These are phyloP conservation scores for Colletotrichum musae DNA, from an alignment of 2,329 filamentous ascomycete genomes.

Conservation along the genomic window DNA sequence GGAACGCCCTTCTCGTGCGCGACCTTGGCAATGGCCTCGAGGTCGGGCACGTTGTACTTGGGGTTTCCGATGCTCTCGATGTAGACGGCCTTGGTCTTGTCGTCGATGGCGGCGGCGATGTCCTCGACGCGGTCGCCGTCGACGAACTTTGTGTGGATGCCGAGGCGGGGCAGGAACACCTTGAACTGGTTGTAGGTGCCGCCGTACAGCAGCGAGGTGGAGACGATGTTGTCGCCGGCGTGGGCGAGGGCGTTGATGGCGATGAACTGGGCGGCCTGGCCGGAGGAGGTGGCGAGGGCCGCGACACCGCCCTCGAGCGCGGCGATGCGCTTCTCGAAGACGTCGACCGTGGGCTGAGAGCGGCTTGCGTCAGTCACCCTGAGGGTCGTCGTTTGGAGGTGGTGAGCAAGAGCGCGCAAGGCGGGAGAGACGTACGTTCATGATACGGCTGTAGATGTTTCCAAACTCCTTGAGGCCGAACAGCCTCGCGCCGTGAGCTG, in stretches of 20 bases:
- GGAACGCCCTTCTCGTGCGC: conserved; percentile 80
- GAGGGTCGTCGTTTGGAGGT: background rate
- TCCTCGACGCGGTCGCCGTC: conserved; percentile 84
- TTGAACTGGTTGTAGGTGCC: conserved; percentile 99
- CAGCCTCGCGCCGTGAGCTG: conserved; percentile 92
- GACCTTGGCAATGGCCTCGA: conserved; percentile 86
- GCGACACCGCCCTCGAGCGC: conserved; percentile 93
- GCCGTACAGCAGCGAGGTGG: conserved; percentile 91
- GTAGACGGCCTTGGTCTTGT: conserved; percentile 93
- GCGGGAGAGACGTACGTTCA: conserved; percentile 78
- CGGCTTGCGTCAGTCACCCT: background rate
- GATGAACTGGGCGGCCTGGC: conserved; percentile 94
- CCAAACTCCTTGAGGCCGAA: conserved; percentile 97
- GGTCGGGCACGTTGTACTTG: conserved; percentile 91
- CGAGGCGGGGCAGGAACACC: conserved; percentile 87
- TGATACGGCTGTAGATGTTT: conserved; percentile 98
- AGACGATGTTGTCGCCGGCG: conserved; percentile 92
- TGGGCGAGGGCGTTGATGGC: conserved; percentile 87
- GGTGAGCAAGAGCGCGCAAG: background rate
- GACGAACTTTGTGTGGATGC: conserved; percentile 90
- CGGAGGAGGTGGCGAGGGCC: conserved; percentile 86
- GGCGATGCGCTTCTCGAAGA: conserved; percentile 97
- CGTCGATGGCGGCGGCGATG: conserved; percentile 87
- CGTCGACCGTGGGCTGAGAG: conserved; percentile 87
- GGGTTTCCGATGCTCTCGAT: conserved; percentile 96